phyloP scores from a whole-genome alignment of 2,329 filamentous ascomycete genomes.

The Penicillium psychrosexuale region DNA sequence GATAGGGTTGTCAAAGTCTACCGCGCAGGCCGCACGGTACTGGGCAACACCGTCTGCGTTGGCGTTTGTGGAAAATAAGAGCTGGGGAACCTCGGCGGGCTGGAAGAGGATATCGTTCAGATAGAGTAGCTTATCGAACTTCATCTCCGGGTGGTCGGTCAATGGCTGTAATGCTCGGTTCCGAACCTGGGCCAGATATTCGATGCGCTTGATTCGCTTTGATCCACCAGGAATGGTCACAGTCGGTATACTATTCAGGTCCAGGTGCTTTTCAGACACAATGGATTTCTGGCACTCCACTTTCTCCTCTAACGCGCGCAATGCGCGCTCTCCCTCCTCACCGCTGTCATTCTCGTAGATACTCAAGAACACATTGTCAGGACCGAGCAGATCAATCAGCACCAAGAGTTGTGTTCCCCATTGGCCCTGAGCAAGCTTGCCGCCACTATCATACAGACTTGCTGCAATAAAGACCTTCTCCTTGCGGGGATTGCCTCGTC shows the following conservation, averaged over 20 bases:
- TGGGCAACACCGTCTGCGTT: slow-evolving; percentile 51
- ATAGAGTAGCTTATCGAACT: slow-evolving; percentile 58
- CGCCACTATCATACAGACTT: slow-evolving; percentile 64
- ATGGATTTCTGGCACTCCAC: slow-evolving; percentile 53
- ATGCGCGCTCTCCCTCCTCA: slow-evolving; percentile 52
- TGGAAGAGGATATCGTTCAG: slow-evolving; percentile 67
- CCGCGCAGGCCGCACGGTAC: slow-evolving; percentile 69
- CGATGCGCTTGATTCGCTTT: slow-evolving; percentile 66
- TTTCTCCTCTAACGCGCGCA: slow-evolving; percentile 52
- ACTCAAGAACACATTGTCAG: slow-evolving; percentile 66
- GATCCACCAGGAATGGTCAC: slow-evolving; percentile 62
- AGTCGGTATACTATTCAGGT: slow-evolving; percentile 56
- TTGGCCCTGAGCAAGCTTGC: slow-evolving; percentile 57
- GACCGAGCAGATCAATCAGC: slow-evolving; percentile 64
- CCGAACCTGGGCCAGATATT: slow-evolving; percentile 68
- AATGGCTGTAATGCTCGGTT: slow-evolving; percentile 67
- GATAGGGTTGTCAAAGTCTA: slow-evolving; percentile 72
- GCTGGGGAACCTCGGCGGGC: slow-evolving; percentile 56
- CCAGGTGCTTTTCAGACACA: slow-evolving; percentile 59
- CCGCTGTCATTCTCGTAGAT: slow-evolving; percentile 72
- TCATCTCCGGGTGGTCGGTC: slow-evolving; percentile 44
- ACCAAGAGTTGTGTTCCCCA: slow-evolving; percentile 63
- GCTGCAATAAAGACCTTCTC: slow-evolving; percentile 73
- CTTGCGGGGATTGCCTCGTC: slow-evolving; percentile 51
- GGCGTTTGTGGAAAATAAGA: slow-evolving; percentile 60